A percentile compares a stretch with the other conserved stretches of the same genome.
Conservation (phyloP, 2,329 filamentous ascomycete species). For the Aurifilum marmelostoma region DNA sequence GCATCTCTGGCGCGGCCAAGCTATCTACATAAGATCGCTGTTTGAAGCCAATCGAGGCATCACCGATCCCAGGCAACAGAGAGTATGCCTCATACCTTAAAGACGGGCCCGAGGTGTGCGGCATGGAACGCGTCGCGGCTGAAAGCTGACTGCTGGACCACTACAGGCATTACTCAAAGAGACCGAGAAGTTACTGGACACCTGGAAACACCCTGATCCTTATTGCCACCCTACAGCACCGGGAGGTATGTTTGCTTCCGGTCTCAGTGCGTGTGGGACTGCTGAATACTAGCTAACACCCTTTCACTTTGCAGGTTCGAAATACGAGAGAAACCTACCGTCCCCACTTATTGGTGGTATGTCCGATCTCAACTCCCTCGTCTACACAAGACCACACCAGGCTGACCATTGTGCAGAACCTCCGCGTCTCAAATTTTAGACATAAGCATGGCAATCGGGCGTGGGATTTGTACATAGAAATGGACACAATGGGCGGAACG, state of each 20-base stretch:
- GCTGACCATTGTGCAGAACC: constrained; percentile 45
- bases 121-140: constrained; percentile 25
- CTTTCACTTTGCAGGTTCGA: constrained; percentile 67
- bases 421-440: constrained; percentile 53
- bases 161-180: constrained; percentile 78
- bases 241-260: constrained; percentile 68
- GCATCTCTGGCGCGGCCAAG: constrained; percentile 92
- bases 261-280: neutral
- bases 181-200: constrained; percentile 84
- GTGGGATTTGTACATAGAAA: constrained; percentile 41
- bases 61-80: constrained; percentile 81
- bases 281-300: constrained; percentile 15
- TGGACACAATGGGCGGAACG: constrained; percentile 1
- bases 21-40: constrained; percentile 89
- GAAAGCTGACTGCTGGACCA: constrained; percentile 13
- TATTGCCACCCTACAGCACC: constrained; percentile 88
- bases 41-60: constrained; percentile 93
- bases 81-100: constrained; percentile 57
- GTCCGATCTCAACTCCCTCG: constrained; percentile 41
- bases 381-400: constrained; percentile 15
- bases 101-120: constrained; percentile 4
- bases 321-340: constrained; percentile 93
- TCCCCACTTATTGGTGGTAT: constrained; percentile 79
- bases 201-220: constrained; percentile 98
- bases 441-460: constrained; percentile 22